Percentiles rank a stretch among this genome's conserved stretches.
Conservation (phyloP, 1,284 basidiomycete species). For the Boletus sp. region DNA sequence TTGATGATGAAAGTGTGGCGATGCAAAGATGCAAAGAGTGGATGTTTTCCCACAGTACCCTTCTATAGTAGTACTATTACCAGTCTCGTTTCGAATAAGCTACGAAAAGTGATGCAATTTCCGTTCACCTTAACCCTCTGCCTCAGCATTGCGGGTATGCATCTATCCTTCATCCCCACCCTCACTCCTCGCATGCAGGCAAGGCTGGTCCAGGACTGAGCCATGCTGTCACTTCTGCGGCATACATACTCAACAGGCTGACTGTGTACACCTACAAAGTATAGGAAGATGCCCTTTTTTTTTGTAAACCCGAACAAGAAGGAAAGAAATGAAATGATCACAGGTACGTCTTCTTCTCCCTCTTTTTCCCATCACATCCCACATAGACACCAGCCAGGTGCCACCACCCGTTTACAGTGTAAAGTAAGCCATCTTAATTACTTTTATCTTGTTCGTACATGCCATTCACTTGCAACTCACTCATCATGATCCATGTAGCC, state of each 20-base stretch:
- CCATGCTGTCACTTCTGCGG: slow-evolving; percentile 51
- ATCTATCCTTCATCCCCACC: no score
- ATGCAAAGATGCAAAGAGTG: no score
- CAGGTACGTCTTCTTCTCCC: slow-evolving; percentile 46
- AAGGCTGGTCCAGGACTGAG: slow-evolving; percentile 67
- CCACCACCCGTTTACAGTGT: slow-evolving; percentile 15
- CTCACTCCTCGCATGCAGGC: slow-evolving; percentile 54
- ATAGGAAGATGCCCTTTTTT: slow-evolving; percentile 55
- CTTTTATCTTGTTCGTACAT: slow-evolving; percentile 33
- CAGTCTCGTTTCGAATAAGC: no score
- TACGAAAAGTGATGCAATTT: no score
- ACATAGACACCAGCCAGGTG: slow-evolving; percentile 26
- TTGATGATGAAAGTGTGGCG: no score
- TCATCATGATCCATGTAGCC: slow-evolving; percentile 48
- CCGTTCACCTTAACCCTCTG: no score
- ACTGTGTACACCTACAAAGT: slow-evolving; percentile 68
- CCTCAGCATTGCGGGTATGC: no score
- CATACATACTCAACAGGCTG: slow-evolving; percentile 58
- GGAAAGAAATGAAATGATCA: slow-evolving; percentile 51
- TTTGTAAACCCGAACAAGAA: slow-evolving; percentile 40
- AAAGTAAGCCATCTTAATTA: slow-evolving; percentile 25
- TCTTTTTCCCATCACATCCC: slow-evolving; percentile 18
- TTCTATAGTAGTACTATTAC: no score
- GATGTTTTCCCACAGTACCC: no score
- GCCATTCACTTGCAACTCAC: slow-evolving; percentile 37